Evolutionary conservation across 140 eudicot species (phyloP).

Genomic region (Anethum foeniculum): DNA sequence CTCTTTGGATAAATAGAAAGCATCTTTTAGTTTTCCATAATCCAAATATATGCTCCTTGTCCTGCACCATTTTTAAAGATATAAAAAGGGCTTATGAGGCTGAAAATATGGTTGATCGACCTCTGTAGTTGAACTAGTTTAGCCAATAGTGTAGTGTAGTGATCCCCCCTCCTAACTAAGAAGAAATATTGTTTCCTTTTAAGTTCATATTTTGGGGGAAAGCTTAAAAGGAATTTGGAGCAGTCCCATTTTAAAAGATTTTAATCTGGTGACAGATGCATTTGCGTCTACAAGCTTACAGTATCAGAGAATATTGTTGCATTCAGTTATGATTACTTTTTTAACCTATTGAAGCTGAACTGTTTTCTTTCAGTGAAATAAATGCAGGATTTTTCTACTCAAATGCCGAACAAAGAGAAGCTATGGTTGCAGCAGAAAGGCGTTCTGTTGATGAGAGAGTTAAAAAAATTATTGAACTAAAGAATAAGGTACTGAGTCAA

Average conservation of each 20-base stretch:
- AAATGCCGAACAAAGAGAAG: constrained; percentile 94
- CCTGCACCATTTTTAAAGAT: background rate
- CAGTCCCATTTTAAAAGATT: background rate
- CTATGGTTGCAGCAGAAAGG: constrained; percentile 98
- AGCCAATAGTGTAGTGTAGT: background rate
- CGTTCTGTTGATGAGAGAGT: constrained; percentile 96
- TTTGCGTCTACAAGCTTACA: background rate
- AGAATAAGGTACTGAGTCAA: constrained; percentile 54
- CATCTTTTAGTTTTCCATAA: background rate
- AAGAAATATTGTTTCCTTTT: background rate
- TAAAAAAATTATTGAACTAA: constrained; percentile 70
- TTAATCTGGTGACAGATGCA: background rate
- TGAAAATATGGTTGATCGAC: background rate
- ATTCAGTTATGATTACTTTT: background rate
- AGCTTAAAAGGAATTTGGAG: background rate
- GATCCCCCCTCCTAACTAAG: background rate
- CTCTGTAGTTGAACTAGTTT: background rate
- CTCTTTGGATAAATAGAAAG: background rate
- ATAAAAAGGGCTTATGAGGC: background rate
- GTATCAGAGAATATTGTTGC: background rate
- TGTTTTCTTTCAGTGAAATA: constrained; percentile 66
- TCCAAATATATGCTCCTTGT: background rate
- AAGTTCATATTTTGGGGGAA: background rate
- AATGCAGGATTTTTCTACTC: constrained; percentile 99
- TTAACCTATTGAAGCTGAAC: background rate